A percentile compares a stretch with the other conserved stretches of the same genome.
These are phyloP conservation scores for Lyophyllum decastes DNA, from an alignment of 768 basidiomycete genomes.

Conservation along the genomic window DNA sequence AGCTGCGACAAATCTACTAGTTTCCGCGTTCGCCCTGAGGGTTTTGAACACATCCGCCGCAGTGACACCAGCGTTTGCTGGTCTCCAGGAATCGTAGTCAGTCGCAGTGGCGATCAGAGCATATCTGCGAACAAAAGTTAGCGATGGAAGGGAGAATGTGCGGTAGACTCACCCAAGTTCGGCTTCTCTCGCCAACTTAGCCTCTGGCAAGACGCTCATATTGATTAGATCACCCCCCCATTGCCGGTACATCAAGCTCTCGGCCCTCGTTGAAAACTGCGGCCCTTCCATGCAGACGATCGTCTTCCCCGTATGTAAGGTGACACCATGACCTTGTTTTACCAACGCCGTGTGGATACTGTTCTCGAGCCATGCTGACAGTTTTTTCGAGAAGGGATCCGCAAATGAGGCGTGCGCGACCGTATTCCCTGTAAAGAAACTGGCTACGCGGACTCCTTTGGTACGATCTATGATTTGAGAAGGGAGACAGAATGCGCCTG, in stretches of 20 bases:
- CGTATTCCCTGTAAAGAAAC: slow-evolving; percentile 81
- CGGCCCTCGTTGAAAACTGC: slow-evolving; percentile 97
- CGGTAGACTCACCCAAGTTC: slow-evolving; percentile 80
- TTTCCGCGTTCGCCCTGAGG: slow-evolving; percentile 81
- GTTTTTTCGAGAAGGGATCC: slow-evolving; percentile 76
- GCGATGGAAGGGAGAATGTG: slow-evolving; percentile 38
- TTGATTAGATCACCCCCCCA: slow-evolving; percentile 96
- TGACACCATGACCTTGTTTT: slow-evolving; percentile 55
- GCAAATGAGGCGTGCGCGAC: slow-evolving; percentile 93
- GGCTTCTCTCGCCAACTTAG: slow-evolving; percentile 93
- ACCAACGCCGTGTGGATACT: slow-evolving; percentile 65
- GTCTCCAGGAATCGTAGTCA: slow-evolving; percentile 96
- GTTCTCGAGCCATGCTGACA: slow-evolving; percentile 66
- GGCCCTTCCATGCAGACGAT: slow-evolving; percentile 98
- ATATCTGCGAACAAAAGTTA: slow-evolving; percentile 54
- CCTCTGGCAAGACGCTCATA: slow-evolving; percentile 96
- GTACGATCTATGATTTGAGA: slow-evolving; percentile 98
- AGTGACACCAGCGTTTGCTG: slow-evolving; percentile 74
- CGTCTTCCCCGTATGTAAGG: slow-evolving; percentile 82
- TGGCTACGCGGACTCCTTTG: slow-evolving; percentile 86
- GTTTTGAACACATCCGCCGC: slow-evolving; percentile 91
- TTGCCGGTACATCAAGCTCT: slow-evolving; percentile 89
- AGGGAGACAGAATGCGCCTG: slow-evolving; percentile 87
- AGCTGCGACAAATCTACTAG: slow-evolving; percentile 74
- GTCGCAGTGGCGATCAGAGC: slow-evolving; percentile 89